Conservation (phyloP, 1,284 basidiomycete species). For the Pyrrhoderma noxium region DNA sequence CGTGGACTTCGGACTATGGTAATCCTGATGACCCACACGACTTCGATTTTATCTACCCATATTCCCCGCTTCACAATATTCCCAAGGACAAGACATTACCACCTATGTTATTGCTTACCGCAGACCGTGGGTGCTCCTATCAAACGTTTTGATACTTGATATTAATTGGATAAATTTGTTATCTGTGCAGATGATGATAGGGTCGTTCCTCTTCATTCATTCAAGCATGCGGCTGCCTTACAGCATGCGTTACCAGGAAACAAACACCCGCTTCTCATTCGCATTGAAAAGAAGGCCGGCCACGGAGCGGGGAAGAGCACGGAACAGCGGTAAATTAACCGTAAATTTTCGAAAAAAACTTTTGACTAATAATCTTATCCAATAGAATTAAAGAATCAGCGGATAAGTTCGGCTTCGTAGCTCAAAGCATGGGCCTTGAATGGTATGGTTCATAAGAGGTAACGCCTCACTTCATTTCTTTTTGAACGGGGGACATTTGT, state of each 20-base stretch:
- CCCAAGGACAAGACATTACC: constrained; percentile 55
- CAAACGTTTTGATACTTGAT: not conserved
- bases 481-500: not conserved
- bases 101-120: constrained; percentile 64
- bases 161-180: not conserved
- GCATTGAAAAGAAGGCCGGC: constrained; percentile 74
- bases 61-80: constrained; percentile 74
- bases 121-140: constrained; percentile 53
- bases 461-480: not conserved
- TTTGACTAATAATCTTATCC: not conserved
- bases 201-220: constrained; percentile 75
- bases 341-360: constrained; percentile 2
- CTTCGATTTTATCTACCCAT: constrained; percentile 76
- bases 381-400: constrained; percentile 64
- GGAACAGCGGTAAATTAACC: constrained; percentile 48
- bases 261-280: constrained; percentile 61
- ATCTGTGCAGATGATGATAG: constrained; percentile 66
- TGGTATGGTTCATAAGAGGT: constrained; percentile 25
- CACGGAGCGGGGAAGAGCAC: constrained; percentile 78
- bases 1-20: constrained; percentile 82
- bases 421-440: constrained; percentile 52
- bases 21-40: constrained; percentile 66
- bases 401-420: constrained; percentile 72
- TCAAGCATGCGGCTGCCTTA: constrained; percentile 70
- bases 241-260: constrained; percentile 60